Base-by-base conservation (phyloP, 257 asterid species). In the Fraxinus pennsylvanica region DNA sequence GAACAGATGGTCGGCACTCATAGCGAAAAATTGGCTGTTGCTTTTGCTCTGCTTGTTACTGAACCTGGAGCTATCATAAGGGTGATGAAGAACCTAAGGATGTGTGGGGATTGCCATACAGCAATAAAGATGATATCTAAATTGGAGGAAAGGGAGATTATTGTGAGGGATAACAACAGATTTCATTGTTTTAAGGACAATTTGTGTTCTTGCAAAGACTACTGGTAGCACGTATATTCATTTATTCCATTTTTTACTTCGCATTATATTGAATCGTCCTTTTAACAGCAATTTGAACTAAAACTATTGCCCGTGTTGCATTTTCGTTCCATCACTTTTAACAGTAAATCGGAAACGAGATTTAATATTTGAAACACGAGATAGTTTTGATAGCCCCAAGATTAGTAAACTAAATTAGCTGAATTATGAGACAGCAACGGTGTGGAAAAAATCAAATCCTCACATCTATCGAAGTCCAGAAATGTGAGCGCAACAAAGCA, bases 181-280 rank as follows among this genome's bases (percentile, higher is more conserved):
- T 91, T 91, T 73, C 97, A 88, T 77, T 75, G 73, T 52, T 90
- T 91, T 45, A 86, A 75, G 77, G 82, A 84, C 30, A 87, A 88
- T n/a, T n/a, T 52, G 9, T 89, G 94, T 80, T 90, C 94, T 22
- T 91, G 97, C 86, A 85, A 86, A n/a, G 93, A 91, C 79, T 84
- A 86, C 75, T 91, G 96, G 96, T 89, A 89, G 78, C 70, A 9
- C 52, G 41, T 1, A 13, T 33, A 70, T 5, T 36, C 33, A 15
- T 52, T 17, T 13, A 15, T 52, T 52, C 52, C 52, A 32, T 33
- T 43, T 43, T 43, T 4, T 12, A 43, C 17, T 43, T 10, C 4
- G 9, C 13, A 39, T 36, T 36, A 39, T 41, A 47, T 14, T 6
- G 59, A 47, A 47, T 14, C 0, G 57, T 10, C 59, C 14, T 17